Percentiles rank a stretch among this genome's conserved stretches.
Conservation (phyloP, 495 filamentous ascomycete genomes). For the Lentithecium fluviatile region DNA sequence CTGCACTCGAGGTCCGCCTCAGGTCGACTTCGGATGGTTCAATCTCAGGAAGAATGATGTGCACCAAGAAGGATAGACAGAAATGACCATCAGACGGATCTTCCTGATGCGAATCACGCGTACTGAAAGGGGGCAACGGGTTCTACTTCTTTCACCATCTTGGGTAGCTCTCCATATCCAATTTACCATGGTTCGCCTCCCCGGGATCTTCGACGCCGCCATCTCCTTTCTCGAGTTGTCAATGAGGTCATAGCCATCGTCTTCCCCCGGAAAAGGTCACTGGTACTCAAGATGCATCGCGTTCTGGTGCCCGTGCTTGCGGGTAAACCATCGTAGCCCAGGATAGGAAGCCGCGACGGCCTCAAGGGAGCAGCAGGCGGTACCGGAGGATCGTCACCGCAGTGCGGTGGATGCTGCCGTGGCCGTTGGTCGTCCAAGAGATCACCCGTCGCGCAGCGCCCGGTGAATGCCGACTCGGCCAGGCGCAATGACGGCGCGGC, state of each 20-base stretch:
- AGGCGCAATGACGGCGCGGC: not conserved
- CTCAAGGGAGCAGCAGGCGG: not conserved
- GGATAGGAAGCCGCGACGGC: not conserved
- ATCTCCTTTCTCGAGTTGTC: not conserved
- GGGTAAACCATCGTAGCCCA: conserved; percentile 12
- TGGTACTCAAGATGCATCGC: not conserved
- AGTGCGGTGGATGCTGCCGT: not conserved
- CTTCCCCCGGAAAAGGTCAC: not conserved
- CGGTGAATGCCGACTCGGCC: not conserved
- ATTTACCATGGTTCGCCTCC: conserved; percentile 2
- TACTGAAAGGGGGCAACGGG: not conserved
- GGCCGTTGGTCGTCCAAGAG: not conserved
- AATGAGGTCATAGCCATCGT: conserved; percentile 24
- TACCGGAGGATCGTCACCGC: not conserved
- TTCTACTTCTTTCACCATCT: not conserved
- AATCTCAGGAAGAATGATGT: conserved; percentile 11
- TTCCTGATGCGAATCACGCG: not conserved
- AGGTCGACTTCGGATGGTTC: not conserved
- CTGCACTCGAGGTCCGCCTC: not conserved
- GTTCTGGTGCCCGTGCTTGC: conserved; percentile 1
- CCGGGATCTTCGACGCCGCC: not conserved
- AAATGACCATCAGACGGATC: not conserved
- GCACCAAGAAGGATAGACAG: not conserved
- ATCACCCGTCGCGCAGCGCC: not conserved
- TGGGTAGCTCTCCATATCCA: not conserved